Conservation (phyloP, 371 early-diverging fungal genomes). For the Mucor sp. region DNA sequence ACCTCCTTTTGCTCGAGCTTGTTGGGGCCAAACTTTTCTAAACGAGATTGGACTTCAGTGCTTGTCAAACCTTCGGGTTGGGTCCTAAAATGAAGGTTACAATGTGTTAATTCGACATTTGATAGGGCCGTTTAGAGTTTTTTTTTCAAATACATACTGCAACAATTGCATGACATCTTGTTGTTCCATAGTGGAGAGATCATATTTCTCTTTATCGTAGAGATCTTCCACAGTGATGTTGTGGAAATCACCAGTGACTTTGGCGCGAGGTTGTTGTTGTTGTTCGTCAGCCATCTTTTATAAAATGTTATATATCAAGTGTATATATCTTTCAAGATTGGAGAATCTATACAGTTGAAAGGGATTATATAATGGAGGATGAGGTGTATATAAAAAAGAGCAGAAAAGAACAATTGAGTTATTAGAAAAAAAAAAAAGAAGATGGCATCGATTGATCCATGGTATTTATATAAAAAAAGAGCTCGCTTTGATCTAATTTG, state of each 20-base stretch:
- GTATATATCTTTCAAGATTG: not conserved
- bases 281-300: conserved; percentile 22
- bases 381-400: not conserved
- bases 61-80: conserved; percentile 62
- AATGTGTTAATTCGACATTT: not conserved
- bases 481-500: not conserved
- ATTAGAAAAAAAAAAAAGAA: not conserved
- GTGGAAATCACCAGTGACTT: conserved; percentile 31
- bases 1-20: conserved; percentile 73
- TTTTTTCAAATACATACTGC: conserved; percentile 46
- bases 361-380: not conserved
- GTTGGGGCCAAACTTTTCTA: conserved; percentile 69
- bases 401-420: not conserved
- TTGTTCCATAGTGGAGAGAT: conserved; percentile 76
- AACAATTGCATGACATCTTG: conserved; percentile 69
- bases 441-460: not conserved
- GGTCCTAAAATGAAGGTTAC: conserved; percentile 36
- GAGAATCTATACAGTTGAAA: not conserved
- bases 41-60: conserved; percentile 60
- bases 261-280: conserved; percentile 21
- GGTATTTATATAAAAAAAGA: not conserved
- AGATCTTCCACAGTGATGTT: conserved; percentile 66
- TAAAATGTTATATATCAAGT: not conserved
- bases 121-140: not conserved
- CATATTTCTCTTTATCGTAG: conserved; percentile 79